Evolutionary conservation across 768 basidiomycete species (phyloP), one percentile per base, ranked within the genome.

Genomic region (Suillus paluster): DNA sequence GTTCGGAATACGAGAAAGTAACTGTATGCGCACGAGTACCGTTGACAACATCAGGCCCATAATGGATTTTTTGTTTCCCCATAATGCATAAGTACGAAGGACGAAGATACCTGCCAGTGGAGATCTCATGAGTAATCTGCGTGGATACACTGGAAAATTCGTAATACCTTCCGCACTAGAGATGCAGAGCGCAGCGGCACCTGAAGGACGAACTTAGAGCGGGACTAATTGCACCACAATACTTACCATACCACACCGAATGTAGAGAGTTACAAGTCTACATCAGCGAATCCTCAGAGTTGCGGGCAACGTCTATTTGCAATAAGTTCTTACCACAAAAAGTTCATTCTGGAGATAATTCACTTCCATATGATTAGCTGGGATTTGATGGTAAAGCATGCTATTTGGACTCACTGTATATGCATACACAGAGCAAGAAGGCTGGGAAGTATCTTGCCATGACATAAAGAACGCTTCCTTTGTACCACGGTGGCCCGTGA

Each of bases 11-110:
- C 11, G 27, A 5, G 19, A 30, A 12, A n/a, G n/a, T n/a, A n/a
- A 30, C 10, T 50, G 27, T 19, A n/a, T 50, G 19, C 49, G 19
- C 27, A 50, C 49, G 19, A 50, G 27, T n/a, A 50, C 10, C 19
- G 49, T 50, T 30, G 27, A 50, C 27, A 50, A n/a, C 49, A 50
- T n/a, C n/a, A n/a, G n/a, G n/a, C n/a, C n/a, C n/a, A n/a, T n/a
- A n/a, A n/a, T n/a, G n/a, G n/a, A n/a, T 50, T 19, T 50, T 19
- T 50, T 50, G 27, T 30, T 30, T 50, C 49, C 49, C 49, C 49
- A 50, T 19, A 50, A 50, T 30, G 49, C 49, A n/a, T 50, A 50
- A 25, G 49, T 50, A 27, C 49, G 49, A 50, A 50, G 49, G 49
- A 50, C 5, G 19, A 50, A 50, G 27, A 50, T 50, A 50, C 49